These are phyloP conservation scores for Pleurotus citrinopileatus DNA, from an alignment of 768 basidiomycete genomes.

Conservation along the genomic window DNA sequence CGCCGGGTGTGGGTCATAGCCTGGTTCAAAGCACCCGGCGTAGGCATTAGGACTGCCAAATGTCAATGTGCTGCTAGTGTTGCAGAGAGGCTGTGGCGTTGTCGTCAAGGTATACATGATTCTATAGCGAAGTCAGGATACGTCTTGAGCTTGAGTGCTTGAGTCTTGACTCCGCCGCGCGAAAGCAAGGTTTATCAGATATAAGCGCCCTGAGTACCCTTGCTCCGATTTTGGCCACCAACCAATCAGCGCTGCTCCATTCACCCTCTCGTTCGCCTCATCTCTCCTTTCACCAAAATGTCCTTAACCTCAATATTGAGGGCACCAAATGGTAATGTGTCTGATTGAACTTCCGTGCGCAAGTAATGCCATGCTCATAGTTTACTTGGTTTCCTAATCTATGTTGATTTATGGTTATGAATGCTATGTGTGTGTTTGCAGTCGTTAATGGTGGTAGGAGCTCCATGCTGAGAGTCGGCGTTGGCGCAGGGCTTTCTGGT, in stretches of 20 bases:
- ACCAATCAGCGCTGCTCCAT: background rate
- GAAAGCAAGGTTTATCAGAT: conserved; percentile 4
- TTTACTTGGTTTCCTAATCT: background rate
- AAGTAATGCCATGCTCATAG: background rate
- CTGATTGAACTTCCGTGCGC: background rate
- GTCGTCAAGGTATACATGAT: too few relatives aligned
- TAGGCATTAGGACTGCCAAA: too few relatives aligned
- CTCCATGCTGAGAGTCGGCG: background rate
- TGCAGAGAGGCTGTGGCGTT: too few relatives aligned
- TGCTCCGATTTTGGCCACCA: conserved; percentile 7
- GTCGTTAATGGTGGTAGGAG: background rate
- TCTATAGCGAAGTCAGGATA: too few relatives aligned
- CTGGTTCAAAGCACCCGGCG: too few relatives aligned
- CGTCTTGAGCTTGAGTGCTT: too few relatives aligned
- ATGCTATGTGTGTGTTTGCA: background rate
- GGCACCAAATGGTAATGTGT: conserved; percentile 7
- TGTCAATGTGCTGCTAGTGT: too few relatives aligned
- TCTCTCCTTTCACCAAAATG: conserved; percentile 4
- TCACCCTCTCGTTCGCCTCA: background rate
- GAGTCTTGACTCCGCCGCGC: too few relatives aligned
- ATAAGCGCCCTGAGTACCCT: background rate
- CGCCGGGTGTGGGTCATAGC: too few relatives aligned
- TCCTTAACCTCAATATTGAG: conserved; percentile 9
- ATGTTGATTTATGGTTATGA: background rate
- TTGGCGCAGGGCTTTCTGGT: background rate